A percentile compares a stretch with the other conserved stretches of the same genome.
Evolutionary conservation across 257 asterid genomes (phyloP).

Genomic region (Ligustrum vulgare): DNA sequence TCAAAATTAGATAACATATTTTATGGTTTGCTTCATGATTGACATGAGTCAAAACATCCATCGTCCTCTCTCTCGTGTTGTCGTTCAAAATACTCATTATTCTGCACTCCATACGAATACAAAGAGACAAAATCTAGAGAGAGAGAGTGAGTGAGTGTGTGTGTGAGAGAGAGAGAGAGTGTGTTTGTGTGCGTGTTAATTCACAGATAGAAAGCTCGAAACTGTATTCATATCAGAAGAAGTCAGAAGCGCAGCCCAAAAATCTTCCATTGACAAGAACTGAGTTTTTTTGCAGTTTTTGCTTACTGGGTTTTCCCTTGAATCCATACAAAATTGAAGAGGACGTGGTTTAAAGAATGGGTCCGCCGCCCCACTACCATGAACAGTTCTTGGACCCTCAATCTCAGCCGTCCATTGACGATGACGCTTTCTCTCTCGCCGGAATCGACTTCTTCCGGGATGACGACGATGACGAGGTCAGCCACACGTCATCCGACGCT

Average conservation of each 20-base stretch:
- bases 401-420: constrained; percentile 47
- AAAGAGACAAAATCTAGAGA: background rate
- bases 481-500: constrained; percentile 77
- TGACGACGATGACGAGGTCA: constrained; percentile 73
- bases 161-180: background rate
- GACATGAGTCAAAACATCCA: background rate
- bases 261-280: background rate
- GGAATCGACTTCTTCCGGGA: constrained; percentile 58
- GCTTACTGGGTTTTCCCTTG: constrained; percentile 24
- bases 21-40: background rate
- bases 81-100: background rate
- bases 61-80: background rate
- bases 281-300: background rate
- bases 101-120: background rate
- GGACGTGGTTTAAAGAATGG: constrained; percentile 51
- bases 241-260: background rate
- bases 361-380: constrained; percentile 44
- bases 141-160: background rate
- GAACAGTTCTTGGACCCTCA: constrained; percentile 50
- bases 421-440: constrained; percentile 54
- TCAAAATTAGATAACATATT: background rate
- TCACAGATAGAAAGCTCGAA: background rate
- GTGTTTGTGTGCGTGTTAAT: background rate
- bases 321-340: constrained; percentile 76
- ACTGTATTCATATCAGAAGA: background rate